A percentile compares a stretch with the other conserved stretches of the same genome.
These are phyloP conservation scores for Termitomyces heimii DNA, from an alignment of 768 basidiomycete species.

Conservation along the genomic window DNA sequence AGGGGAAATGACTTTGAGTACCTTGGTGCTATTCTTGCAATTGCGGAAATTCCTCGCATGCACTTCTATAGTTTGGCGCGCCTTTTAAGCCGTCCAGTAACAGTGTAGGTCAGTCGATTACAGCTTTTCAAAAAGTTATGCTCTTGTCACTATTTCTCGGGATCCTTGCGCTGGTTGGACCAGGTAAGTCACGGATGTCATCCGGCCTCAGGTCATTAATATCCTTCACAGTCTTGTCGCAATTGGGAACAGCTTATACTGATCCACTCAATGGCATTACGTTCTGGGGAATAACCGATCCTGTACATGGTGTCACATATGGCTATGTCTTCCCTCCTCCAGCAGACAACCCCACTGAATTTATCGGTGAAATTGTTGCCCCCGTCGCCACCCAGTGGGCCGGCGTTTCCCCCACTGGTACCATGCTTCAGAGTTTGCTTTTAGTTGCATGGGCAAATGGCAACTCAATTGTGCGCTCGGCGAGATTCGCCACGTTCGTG, in stretches of 20 bases:
- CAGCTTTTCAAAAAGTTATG: slow-evolving; percentile 21
- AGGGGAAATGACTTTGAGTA: slow-evolving; percentile 9
- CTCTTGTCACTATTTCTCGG: slow-evolving; percentile 26
- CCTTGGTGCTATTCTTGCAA: slow-evolving; percentile 8
- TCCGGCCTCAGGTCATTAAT: neutral
- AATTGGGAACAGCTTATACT: slow-evolving; percentile 35
- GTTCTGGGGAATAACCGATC: slow-evolving; percentile 40
- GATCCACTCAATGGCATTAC: slow-evolving; percentile 53
- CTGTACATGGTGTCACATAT: slow-evolving; percentile 34
- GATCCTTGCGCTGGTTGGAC: slow-evolving; percentile 32
- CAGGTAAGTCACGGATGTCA: slow-evolving; percentile 25
- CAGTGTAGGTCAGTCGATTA: neutral
- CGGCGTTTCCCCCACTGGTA: slow-evolving; percentile 46
- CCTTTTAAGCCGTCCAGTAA: slow-evolving; percentile 14
- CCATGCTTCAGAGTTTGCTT: slow-evolving; percentile 51
- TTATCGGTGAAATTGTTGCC: slow-evolving; percentile 58
- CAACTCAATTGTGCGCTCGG: slow-evolving; percentile 44
- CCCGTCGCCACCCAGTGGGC: slow-evolving; percentile 52
- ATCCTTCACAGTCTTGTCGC: slow-evolving; percentile 30
- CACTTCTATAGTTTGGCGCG: neutral
- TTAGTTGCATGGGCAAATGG: slow-evolving; percentile 58
- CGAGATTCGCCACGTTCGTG: slow-evolving; percentile 49
- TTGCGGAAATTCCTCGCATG: slow-evolving; percentile 22
- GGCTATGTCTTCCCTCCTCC: slow-evolving; percentile 51
- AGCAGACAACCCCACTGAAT: slow-evolving; percentile 38